Evolutionary conservation across 441 rosid species (phyloP), one percentile per base, ranked within the genome.

Genomic region (Populus hybrid): DNA sequence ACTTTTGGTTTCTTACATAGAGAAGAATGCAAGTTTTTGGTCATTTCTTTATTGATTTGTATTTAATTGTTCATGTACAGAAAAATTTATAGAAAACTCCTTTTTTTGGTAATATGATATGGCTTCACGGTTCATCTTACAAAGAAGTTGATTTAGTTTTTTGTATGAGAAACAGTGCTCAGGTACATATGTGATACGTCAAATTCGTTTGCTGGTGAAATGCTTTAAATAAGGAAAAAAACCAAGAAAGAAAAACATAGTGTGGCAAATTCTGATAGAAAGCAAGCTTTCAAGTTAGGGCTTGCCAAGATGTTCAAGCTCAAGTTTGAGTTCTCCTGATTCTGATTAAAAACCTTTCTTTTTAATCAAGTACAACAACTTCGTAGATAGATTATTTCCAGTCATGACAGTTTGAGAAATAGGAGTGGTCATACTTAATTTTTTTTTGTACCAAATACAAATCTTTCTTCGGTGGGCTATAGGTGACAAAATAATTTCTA

Each of bases 11-110:
- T 64, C 9, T 21, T 29, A 16, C 10, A 63, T 26, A 56, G 23
- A 36, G 20, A 78, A 77, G 78, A 71, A 63, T 59, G 56, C 10
- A 74, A 73, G 77, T 72, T 84, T 77, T 31, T 35, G 68, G 35
- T 10, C 31, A 18, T 20, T 18, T 67, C 14, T 9, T 16, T 6
- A 16, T 3, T 7, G 53, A 14, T 21, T 36, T 56, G 35, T 53
- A 56, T 9, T 29, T 24, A 36, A 23, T 31, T 29, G 26, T 31
- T 56, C 1, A 59, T 69, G 74, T 70, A 70, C 45, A 70, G 42
- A 0, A 26, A 61, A 31, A 68, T 21, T 26, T 24, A 16, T 70
- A 63, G 31, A 76, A 61, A 76, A 26, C 26, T 12, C 21, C n/a
- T 65, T 35, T 69, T 45, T 50, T 68, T 68, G 63, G 14, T 35